phyloP scores from a whole-genome alignment of 2,329 filamentous ascomycete genomes.

The Colletotrichum navitas region DNA sequence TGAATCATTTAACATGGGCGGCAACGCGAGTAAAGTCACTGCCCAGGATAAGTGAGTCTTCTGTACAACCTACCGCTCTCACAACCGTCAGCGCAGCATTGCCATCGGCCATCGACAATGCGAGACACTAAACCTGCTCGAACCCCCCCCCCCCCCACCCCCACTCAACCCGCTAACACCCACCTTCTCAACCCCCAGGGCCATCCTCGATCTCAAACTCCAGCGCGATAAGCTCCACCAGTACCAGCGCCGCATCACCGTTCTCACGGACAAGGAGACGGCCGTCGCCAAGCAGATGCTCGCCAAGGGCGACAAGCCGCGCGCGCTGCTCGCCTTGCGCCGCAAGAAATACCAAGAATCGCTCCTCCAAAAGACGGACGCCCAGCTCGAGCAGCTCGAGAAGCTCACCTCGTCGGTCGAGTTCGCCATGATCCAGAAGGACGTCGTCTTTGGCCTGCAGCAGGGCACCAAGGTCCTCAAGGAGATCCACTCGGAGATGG shows the following conservation, averaged over 20 bases:
- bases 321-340: constrained; percentile 87
- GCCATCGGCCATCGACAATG: constrained; percentile 15
- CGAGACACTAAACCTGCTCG: constrained; percentile 34
- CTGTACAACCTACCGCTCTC: constrained; percentile 9
- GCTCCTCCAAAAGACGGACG: constrained; percentile 88
- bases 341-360: constrained; percentile 98
- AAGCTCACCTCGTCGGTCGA: constrained; percentile 90
- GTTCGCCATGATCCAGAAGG: constrained; percentile 96
- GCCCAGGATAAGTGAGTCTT: constrained; percentile 84
- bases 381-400: constrained; percentile 93
- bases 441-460: constrained; percentile 91
- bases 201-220: constrained; percentile 96
- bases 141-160: not conserved
- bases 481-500: constrained; percentile 96
- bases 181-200: constrained; percentile 65
- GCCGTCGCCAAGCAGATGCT: constrained; percentile 88
- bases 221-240: constrained; percentile 97
- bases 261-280: constrained; percentile 89
- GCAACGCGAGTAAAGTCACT: constrained; percentile 69
- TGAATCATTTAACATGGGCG: constrained; percentile 60
- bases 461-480: constrained; percentile 91
- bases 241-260: constrained; percentile 90
- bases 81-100: not conserved
- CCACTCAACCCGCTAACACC: not conserved
- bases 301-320: constrained; percentile 80